A percentile compares a stretch with the other conserved stretches of the same genome.
Conservation (phyloP, 148 eudicot genomes). For the Rhododendron ferrugineum region DNA sequence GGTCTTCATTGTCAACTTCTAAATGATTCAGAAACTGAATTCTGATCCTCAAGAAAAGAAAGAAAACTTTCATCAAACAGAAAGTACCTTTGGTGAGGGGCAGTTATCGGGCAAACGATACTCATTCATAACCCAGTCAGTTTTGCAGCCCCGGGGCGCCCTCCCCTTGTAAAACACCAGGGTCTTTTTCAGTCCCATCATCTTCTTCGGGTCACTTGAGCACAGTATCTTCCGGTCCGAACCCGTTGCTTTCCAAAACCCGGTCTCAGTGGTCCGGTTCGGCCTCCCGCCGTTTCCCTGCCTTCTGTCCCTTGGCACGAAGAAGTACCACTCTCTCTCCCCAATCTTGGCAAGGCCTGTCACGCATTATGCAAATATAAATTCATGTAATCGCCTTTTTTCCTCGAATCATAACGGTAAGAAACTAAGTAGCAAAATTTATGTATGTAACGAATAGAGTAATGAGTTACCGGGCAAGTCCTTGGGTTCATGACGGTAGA, state of each 20-base stretch:
- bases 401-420: neutral
- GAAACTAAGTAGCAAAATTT: neutral
- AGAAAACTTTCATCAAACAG: neutral
- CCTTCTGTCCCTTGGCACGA: conserved; percentile 75
- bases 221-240: conserved; percentile 62
- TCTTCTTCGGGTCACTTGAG: conserved; percentile 46
- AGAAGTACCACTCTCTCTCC: conserved; percentile 92
- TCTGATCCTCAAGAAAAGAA: too few relatives aligned
- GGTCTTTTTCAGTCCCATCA: conserved; percentile 65
- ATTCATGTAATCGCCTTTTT: neutral
- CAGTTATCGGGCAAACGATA: conserved; percentile 60
- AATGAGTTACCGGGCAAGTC: conserved; percentile 60
- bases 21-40: neutral
- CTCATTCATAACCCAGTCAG: conserved; percentile 93
- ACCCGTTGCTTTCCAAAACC: conserved; percentile 98
- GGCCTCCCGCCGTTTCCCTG: conserved; percentile 78
- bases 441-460: neutral
- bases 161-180: conserved; percentile 81
- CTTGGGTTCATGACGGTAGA: conserved; percentile 68
- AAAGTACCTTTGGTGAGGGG: conserved; percentile 37
- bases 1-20: neutral
- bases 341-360: conserved; percentile 75
- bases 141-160: conserved; percentile 71
- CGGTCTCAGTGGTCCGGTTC: conserved; percentile 66
- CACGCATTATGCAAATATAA: neutral